Evolutionary conservation across 371 early-diverging fungal genomes (phyloP).

Genomic region (Capniomyces stellatus): DNA sequence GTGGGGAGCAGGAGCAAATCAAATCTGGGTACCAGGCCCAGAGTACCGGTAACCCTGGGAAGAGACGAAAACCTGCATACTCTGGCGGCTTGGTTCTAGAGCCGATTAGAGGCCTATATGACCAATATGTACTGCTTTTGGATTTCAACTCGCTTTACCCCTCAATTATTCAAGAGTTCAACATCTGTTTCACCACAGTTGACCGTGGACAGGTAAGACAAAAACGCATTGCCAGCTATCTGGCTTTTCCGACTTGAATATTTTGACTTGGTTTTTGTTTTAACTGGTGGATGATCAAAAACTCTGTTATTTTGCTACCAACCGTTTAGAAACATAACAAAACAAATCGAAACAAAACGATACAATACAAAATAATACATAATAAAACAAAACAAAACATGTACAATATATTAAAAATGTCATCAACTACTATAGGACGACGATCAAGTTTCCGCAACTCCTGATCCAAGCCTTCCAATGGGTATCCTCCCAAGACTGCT

Average conservation of each 20-base stretch:
- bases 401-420: no score
- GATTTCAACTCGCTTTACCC: conserved; percentile 99
- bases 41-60: conserved; percentile 2
- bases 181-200: conserved; percentile 98
- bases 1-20: neutral
- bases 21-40: neutral
- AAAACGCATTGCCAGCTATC: no score
- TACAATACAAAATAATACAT: no score
- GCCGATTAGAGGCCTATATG: conserved; percentile 95
- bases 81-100: conserved; percentile 98
- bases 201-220: conserved; percentile 27
- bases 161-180: conserved; percentile 99
- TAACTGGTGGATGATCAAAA: no score
- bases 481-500: conserved; percentile 88
- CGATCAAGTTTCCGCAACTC: conserved; percentile 60
- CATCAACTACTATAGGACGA: no score
- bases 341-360: no score
- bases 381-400: no score
- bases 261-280: no score
- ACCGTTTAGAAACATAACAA: no score
- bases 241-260: no score
- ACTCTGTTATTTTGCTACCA: no score
- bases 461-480: conserved; percentile 37
- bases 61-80: conserved; percentile 80
- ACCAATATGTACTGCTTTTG: conserved; percentile 84